These are phyloP conservation scores for Rubia occidens DNA, from an alignment of 305 asterid genomes.

Conservation along the genomic window DNA sequence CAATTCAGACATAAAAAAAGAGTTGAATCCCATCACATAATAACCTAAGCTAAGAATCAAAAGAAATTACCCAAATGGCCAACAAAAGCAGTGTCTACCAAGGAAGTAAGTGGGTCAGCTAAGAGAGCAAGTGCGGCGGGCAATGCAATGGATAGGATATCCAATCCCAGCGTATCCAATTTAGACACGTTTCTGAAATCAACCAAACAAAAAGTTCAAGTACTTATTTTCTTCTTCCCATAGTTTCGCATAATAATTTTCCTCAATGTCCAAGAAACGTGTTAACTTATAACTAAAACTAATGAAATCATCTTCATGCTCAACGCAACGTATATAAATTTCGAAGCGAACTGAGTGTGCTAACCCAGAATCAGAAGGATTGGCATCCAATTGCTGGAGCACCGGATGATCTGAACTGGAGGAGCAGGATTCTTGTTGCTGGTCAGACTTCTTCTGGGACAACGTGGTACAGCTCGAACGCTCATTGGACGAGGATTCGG, in stretches of 20 bases:
- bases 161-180: slow-evolving; percentile 58
- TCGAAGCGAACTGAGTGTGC: not conserved
- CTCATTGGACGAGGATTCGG: slow-evolving; percentile 25
- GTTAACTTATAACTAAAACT: no score
- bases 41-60: slow-evolving; percentile 5
- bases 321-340: not conserved
- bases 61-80: slow-evolving; percentile 72
- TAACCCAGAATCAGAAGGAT: slow-evolving; percentile 3
- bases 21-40: not conserved
- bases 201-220: not conserved
- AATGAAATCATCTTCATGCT: not conserved
- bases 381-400: slow-evolving; percentile 16
- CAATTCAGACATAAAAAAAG: not conserved
- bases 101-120: slow-evolving; percentile 78
- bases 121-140: slow-evolving; percentile 93
- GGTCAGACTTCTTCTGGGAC: slow-evolving; percentile 13
- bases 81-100: slow-evolving; percentile 76
- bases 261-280: no score
- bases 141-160: slow-evolving; percentile 68
- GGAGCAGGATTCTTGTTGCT: slow-evolving; percentile 18
- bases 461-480: slow-evolving; percentile 21
- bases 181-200: slow-evolving; percentile 42
- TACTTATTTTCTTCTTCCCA: not conserved
- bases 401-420: slow-evolving; percentile 20
- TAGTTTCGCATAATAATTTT: not conserved